These are phyloP conservation scores for Botrytis aclada DNA, from an alignment of 2,329 filamentous ascomycete species.

Conservation along the genomic window DNA sequence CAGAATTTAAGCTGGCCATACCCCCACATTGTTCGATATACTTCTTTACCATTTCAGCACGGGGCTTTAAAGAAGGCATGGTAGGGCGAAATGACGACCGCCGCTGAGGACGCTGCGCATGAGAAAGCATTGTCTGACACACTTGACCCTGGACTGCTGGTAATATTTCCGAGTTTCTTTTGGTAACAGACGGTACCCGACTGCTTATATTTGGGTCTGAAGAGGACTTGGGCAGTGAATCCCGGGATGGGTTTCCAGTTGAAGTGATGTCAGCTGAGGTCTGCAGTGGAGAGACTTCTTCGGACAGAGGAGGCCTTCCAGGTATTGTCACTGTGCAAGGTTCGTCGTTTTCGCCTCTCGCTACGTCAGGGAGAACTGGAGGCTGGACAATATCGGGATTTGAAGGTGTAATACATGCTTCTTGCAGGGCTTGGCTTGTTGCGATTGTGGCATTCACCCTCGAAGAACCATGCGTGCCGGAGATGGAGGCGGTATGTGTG, in stretches of 20 bases:
- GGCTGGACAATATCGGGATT: not conserved
- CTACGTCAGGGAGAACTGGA: not conserved
- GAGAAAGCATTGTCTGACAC: not conserved
- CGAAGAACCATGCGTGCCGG: not conserved
- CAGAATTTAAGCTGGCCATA: constrained; percentile 31
- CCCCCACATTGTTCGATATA: constrained; percentile 31
- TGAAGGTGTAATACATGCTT: constrained; percentile 9
- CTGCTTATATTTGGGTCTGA: not conserved
- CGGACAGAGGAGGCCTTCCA: constrained; percentile 4
- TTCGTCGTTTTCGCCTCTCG: constrained; percentile 10
- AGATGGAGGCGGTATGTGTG: not conserved
- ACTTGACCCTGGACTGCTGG: not conserved
- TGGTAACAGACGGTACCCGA: not conserved
- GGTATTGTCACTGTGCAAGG: constrained; percentile 1
- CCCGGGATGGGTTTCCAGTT: not conserved
- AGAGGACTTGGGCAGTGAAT: not conserved
- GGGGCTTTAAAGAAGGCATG: constrained; percentile 28
- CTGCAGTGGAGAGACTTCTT: not conserved
- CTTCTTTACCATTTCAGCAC: constrained; percentile 29
- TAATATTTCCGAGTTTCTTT: not conserved
- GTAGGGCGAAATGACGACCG: constrained; percentile 22
- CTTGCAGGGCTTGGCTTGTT: not conserved
- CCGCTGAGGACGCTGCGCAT: constrained; percentile 24
- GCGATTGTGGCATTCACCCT: not conserved
- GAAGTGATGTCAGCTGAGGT: constrained; percentile 3